These are phyloP conservation scores for Mrakia hoshinonis DNA, from an alignment of 768 basidiomycete genomes.

Conservation along the genomic window DNA sequence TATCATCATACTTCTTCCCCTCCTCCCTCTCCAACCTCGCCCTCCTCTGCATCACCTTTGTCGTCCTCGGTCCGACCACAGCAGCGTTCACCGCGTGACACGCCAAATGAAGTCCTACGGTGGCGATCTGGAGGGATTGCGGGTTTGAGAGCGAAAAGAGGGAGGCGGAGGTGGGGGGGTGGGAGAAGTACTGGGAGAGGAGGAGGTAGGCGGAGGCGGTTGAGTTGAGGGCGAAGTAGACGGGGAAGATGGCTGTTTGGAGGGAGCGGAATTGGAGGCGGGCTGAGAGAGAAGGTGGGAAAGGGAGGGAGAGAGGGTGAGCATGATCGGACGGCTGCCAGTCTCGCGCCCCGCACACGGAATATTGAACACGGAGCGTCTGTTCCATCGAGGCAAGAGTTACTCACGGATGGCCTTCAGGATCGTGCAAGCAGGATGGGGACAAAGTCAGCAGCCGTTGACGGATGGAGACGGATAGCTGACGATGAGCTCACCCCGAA, in stretches of 20 bases:
- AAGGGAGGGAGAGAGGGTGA: slow-evolving; percentile 42
- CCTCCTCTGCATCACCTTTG: slow-evolving; percentile 65
- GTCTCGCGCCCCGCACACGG: neutral
- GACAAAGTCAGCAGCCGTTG: neutral
- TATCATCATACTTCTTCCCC: slow-evolving; percentile 57
- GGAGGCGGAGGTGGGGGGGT: slow-evolving; percentile 52
- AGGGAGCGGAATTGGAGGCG: slow-evolving; percentile 53
- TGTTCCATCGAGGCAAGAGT: neutral
- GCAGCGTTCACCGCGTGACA: slow-evolving; percentile 57
- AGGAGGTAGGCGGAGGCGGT: neutral
- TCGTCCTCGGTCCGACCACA: slow-evolving; percentile 63
- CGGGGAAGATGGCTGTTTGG: slow-evolving; percentile 64
- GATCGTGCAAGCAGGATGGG: neutral
- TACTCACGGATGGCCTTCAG: neutral
- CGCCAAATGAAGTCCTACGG: slow-evolving; percentile 32
- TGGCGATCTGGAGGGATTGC: slow-evolving; percentile 35
- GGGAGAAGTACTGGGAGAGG: slow-evolving; percentile 35
- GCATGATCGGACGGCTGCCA: slow-evolving; percentile 12
- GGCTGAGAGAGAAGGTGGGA: slow-evolving; percentile 39
- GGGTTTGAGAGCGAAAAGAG: slow-evolving; percentile 41
- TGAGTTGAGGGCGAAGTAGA: slow-evolving; percentile 53
- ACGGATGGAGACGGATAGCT: neutral
- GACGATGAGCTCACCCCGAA: neutral
- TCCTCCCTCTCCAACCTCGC: slow-evolving; percentile 67
- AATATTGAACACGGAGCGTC: neutral